These are phyloP conservation scores for Grosmannia clavigera DNA, from an alignment of 2,329 filamentous ascomycete species.

Conservation along the genomic window DNA sequence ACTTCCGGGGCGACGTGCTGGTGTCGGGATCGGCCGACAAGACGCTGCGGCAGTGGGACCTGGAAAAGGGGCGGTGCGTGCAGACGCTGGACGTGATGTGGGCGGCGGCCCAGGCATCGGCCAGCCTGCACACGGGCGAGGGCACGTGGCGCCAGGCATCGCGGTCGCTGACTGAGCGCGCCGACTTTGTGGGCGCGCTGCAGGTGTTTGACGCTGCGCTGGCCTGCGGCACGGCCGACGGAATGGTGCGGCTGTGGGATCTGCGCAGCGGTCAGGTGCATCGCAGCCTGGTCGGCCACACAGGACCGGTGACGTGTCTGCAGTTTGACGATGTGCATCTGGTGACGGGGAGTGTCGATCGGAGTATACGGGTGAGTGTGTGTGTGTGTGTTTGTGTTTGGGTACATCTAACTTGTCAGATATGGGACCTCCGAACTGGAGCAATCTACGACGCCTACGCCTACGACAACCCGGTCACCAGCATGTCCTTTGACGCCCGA, in stretches of 20 bases:
- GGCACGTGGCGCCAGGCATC: slow-evolving; percentile 64
- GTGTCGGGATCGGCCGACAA: slow-evolving; percentile 97
- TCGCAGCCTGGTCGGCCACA: slow-evolving; percentile 88
- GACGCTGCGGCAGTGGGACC: slow-evolving; percentile 93
- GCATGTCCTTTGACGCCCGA: slow-evolving; percentile 92
- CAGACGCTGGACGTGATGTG: slow-evolving; percentile 96
- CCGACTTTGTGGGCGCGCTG: slow-evolving; percentile 87
- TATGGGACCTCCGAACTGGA: slow-evolving; percentile 95
- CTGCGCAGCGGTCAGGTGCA: slow-evolving; percentile 94
- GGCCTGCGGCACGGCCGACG: slow-evolving; percentile 92
- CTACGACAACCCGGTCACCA: slow-evolving; percentile 82
- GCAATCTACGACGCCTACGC: slow-evolving; percentile 94
- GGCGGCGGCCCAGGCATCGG: slow-evolving; percentile 84
- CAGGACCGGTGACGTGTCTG: slow-evolving; percentile 81
- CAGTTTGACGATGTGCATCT: slow-evolving; percentile 95
- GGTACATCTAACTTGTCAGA: slow-evolving; percentile 38
- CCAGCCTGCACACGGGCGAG: slow-evolving; percentile 41
- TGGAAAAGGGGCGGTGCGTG: slow-evolving; percentile 92
- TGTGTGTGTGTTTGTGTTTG: background rate
- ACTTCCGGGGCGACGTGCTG: slow-evolving; percentile 79
- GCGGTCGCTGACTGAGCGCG: slow-evolving; percentile 61
- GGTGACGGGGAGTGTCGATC: slow-evolving; percentile 83
- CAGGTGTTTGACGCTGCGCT: slow-evolving; percentile 95
- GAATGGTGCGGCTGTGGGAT: slow-evolving; percentile 96
- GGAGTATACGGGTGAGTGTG: slow-evolving; percentile 77